Evolutionary conservation across 371 early-diverging fungal genomes (phyloP).

Genomic region (Lichtheimia hyalospora): DNA sequence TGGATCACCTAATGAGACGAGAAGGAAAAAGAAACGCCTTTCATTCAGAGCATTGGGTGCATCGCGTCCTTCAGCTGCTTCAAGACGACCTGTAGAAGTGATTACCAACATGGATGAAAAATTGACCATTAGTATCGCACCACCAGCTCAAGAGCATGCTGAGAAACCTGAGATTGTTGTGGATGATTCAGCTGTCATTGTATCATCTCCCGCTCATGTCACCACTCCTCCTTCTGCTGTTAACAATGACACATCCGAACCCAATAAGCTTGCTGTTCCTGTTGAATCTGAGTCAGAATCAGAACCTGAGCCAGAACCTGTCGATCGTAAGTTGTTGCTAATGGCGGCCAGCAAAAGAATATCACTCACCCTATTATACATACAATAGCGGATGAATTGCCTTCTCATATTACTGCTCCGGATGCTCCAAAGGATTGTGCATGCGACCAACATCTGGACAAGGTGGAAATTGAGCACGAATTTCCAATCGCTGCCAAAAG

Average conservation of each 20-base stretch:
- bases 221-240: no score
- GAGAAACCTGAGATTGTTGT: neutral
- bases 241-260: neutral
- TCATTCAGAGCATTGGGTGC: constrained; percentile 11
- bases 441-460: constrained; percentile 74
- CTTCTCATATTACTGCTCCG: constrained; percentile 41
- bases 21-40: constrained; percentile 8
- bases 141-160: neutral
- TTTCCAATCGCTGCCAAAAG: constrained; percentile 65
- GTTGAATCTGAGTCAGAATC: no score
- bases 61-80: neutral
- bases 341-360: no score
- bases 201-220: no score
- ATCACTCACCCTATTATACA: no score
- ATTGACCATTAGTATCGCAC: neutral
- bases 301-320: neutral
- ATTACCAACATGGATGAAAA: neutral
- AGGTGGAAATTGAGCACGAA: constrained; percentile 53
- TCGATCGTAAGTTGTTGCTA: constrained; percentile 29
- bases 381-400: constrained; percentile 30
- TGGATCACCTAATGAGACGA: neutral
- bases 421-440: constrained; percentile 50
- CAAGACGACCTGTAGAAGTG: neutral
- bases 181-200: neutral
- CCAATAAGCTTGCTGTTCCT: constrained; percentile 3